phyloP scores from a whole-genome alignment of 768 basidiomycete genomes.

The Boletus subcaerulescens region DNA sequence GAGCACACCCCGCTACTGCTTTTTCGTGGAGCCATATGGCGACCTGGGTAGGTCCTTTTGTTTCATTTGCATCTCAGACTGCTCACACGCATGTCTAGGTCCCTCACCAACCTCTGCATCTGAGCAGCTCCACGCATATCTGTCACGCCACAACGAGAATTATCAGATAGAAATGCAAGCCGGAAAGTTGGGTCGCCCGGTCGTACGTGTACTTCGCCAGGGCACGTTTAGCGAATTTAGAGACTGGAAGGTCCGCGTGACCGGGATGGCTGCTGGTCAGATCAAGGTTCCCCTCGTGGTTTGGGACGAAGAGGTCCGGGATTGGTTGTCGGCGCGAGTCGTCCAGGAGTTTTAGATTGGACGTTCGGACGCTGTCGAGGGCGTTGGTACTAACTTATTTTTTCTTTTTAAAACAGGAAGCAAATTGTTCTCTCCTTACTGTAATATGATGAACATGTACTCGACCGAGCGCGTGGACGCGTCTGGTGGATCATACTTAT shows the following conservation, averaged over 20 bases:
- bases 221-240: constrained; percentile 22
- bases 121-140: constrained; percentile 3
- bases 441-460: no score
- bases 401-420: no score
- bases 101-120: constrained; percentile 1
- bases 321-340: constrained; percentile 18
- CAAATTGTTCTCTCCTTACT: no score
- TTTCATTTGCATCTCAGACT: neutral
- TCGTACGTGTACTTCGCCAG: constrained; percentile 14
- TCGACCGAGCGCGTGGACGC: no score
- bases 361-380: no score
- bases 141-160: constrained; percentile 16
- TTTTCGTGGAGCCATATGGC: constrained; percentile 17
- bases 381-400: no score
- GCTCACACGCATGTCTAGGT: neutral
- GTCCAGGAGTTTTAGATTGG: constrained; percentile 12
- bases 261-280: constrained; percentile 17
- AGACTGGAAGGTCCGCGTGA: constrained; percentile 17
- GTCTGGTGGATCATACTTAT: no score
- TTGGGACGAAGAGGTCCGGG: constrained; percentile 9
- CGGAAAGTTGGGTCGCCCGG: constrained; percentile 7
- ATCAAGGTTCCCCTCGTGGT: constrained; percentile 20
- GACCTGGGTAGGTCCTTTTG: constrained; percentile 5
- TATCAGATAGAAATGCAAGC: constrained; percentile 9
- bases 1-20: constrained; percentile 15